phyloP scores from a whole-genome alignment of 75 land plant genomes.

The Larix kaempferi region DNA sequence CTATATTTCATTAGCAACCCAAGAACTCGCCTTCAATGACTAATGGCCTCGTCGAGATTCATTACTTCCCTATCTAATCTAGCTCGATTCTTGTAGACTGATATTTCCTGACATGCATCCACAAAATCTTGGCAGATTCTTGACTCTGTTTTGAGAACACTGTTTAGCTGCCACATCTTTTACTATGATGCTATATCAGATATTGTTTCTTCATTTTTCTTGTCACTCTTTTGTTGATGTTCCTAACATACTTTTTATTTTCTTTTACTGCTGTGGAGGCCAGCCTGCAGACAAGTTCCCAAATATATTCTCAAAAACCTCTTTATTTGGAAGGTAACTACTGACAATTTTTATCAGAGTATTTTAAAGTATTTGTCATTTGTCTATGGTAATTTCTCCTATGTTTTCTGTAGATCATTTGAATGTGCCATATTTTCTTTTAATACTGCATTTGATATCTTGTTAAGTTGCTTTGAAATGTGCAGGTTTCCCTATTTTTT shows the following conservation, averaged over 20 bases:
- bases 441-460: neutral
- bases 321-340: conserved; percentile 66
- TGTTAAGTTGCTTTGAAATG: neutral
- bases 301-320: conserved; percentile 51
- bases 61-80: too few species aligned
- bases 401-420: too few species aligned
- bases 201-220: neutral
- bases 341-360: too few species aligned
- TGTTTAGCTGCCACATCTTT: neutral
- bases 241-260: neutral
- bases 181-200: neutral
- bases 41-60: too few species aligned
- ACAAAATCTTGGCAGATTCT: too few species aligned
- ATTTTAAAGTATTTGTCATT: too few species aligned
- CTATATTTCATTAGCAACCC: too few species aligned
- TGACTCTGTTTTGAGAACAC: neutral
- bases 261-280: conserved; percentile 1
- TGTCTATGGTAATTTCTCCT: too few species aligned
- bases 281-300: conserved; percentile 95
- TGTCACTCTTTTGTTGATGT: neutral
- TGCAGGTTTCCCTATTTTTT: conserved; percentile 80
- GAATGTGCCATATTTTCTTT: neutral
- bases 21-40: too few species aligned
- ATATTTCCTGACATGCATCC: too few species aligned
- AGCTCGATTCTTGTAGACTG: too few species aligned